Evolutionary conservation across 805 yeast species (phyloP).

Genomic region (Ogataea ganodermae): DNA sequence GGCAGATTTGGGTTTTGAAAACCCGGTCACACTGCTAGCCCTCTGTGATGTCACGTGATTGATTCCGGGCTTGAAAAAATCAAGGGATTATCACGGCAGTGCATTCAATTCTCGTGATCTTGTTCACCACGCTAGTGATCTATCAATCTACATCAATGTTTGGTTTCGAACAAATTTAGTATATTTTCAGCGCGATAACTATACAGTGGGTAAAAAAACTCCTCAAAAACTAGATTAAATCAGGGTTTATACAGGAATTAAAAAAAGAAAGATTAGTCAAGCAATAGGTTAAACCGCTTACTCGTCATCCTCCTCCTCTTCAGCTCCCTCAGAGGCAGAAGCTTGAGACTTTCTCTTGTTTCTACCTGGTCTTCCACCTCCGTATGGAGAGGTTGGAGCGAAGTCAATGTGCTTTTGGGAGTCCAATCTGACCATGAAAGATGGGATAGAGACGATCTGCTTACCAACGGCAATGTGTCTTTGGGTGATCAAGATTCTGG

Average conservation of each 20-base stretch:
- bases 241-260: conserved; percentile 16
- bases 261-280: conserved; percentile 4
- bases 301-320: conserved; percentile 44
- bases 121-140: not conserved
- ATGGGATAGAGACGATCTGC: conserved; percentile 98
- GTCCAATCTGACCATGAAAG: conserved; percentile 99
- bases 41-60: conserved; percentile 13
- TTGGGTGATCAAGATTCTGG: conserved; percentile 97
- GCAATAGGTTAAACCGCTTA: conserved; percentile 40
- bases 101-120: not conserved
- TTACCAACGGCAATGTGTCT: conserved; percentile 99
- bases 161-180: conserved; percentile 2
- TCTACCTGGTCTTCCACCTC: conserved; percentile 99
- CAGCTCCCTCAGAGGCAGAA: conserved; percentile 71
- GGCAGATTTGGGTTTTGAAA: conserved; percentile 4
- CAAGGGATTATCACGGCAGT: not conserved
- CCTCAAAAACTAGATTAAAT: conserved; percentile 9
- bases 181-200: conserved; percentile 8
- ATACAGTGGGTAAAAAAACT: conserved; percentile 13
- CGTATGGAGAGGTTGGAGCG: conserved; percentile 99
- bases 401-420: conserved; percentile 99
- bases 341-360: conserved; percentile 91
- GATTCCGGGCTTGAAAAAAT: not conserved
- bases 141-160: not conserved
- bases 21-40: conserved; percentile 6